Percentiles rank a stretch among this genome's conserved stretches.
These are phyloP conservation scores for Achlya hypogyna DNA, from an alignment of 352 stramenopile species.

Conservation along the genomic window DNA sequence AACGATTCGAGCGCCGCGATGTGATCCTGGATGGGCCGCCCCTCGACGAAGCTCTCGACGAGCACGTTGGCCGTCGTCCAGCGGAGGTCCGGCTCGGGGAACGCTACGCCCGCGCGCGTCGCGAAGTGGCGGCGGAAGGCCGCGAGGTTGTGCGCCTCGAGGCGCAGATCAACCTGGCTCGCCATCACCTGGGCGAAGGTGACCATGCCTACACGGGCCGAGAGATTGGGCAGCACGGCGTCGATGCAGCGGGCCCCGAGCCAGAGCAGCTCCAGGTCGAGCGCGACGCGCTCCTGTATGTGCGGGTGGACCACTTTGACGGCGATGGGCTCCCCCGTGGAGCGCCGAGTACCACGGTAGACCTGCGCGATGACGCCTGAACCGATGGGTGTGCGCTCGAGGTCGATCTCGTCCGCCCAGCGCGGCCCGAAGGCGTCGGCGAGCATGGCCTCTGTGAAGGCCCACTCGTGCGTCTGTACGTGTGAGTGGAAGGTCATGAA, in stretches of 20 bases:
- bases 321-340: conserved; percentile 58
- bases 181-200: conserved; percentile 79
- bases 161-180: conserved; percentile 85
- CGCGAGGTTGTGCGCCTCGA: conserved; percentile 84
- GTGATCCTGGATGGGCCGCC: conserved; percentile 65
- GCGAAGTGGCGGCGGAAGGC: conserved; percentile 71
- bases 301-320: conserved; percentile 91
- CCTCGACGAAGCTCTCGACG: conserved; percentile 86
- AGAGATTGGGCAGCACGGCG: conserved; percentile 17
- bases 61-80: conserved; percentile 78
- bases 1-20: conserved; percentile 34
- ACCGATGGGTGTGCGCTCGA: conserved; percentile 62
- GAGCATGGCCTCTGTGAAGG: conserved; percentile 75
- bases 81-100: conserved; percentile 61
- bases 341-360: conserved; percentile 74
- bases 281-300: conserved; percentile 75
- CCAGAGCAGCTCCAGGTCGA: conserved; percentile 81
- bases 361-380: conserved; percentile 94
- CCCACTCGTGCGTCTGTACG: conserved; percentile 80
- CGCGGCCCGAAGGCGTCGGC: conserved; percentile 75
- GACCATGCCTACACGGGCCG: conserved; percentile 32
- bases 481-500: conserved; percentile 87
- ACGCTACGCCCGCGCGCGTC: conserved; percentile 44
- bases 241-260: conserved; percentile 59
- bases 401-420: conserved; percentile 52